Evolutionary conservation across 2,329 filamentous ascomycete species (phyloP).

Genomic region (Aspergillus quadricinctus): DNA sequence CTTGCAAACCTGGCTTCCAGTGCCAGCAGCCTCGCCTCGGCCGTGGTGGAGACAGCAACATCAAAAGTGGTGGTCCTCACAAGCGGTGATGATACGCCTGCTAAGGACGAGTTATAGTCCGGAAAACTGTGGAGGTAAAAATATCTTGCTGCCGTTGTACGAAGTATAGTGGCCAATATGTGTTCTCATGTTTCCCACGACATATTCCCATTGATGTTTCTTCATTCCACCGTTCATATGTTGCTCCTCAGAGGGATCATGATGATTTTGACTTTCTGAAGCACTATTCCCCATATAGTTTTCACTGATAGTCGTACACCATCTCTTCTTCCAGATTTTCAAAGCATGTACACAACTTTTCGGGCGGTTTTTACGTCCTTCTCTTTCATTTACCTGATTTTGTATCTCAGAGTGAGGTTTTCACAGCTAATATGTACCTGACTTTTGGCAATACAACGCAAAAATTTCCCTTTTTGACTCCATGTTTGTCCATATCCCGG

Average conservation of each 20-base stretch:
- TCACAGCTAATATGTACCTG: background rate
- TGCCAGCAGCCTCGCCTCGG: constrained; percentile 31
- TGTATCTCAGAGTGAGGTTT: background rate
- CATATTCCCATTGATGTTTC: background rate
- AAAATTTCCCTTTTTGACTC: background rate
- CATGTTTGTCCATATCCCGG: background rate
- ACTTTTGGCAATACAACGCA: background rate
- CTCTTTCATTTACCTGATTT: background rate
- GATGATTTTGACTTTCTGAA: constrained; percentile 12
- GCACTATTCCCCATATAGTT: constrained; percentile 36
- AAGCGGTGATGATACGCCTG: background rate
- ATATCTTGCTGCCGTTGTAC: constrained; percentile 4
- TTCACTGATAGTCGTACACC: constrained; percentile 18
- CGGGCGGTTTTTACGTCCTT: constrained; percentile 3
- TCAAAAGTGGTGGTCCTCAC: constrained; percentile 12
- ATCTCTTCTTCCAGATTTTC: constrained; percentile 15
- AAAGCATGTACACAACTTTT: constrained; percentile 22
- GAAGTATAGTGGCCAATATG: background rate
- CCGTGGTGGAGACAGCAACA: constrained; percentile 33
- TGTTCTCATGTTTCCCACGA: constrained; percentile 3
- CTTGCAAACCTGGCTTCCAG: constrained; percentile 30
- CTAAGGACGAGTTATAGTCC: constrained; percentile 22
- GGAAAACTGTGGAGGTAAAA: background rate
- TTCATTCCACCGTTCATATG: constrained; percentile 9
- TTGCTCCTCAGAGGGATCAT: constrained; percentile 7